phyloP scores from a whole-genome alignment of 331 rosid species.

The Quercus tomentella region DNA sequence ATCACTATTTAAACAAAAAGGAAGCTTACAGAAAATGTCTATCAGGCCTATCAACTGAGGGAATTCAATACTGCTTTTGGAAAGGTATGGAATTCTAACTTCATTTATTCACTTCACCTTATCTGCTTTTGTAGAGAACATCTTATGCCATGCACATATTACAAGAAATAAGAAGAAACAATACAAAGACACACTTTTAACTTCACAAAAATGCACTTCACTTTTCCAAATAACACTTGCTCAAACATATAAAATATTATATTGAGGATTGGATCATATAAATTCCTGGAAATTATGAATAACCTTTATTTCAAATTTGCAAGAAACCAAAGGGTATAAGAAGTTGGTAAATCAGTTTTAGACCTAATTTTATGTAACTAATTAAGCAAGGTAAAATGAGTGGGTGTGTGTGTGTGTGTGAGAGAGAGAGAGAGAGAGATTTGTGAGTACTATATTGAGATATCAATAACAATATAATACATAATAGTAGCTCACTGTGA shows the following conservation, averaged over 20 bases:
- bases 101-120: conserved; percentile 13
- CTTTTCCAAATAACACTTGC: not conserved
- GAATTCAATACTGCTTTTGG: conserved; percentile 95
- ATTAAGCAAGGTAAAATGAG: no score
- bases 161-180: not conserved
- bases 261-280: not conserved
- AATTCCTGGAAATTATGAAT: not conserved
- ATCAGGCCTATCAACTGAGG: conserved; percentile 74
- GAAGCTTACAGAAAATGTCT: conserved; percentile 24
- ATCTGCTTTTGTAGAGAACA: not conserved
- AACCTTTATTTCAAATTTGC: not conserved
- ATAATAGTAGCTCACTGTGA: not conserved
- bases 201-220: not conserved
- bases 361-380: no score
- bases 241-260: not conserved
- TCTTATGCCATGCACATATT: not conserved
- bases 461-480: not conserved
- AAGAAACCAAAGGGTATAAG: no score
- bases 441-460: not conserved
- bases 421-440: not conserved
- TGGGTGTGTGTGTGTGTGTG: no score
- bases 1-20: conserved; percentile 5
- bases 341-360: no score
- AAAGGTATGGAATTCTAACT: conserved; percentile 56
- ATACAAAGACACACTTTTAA: not conserved